phyloP scores from a whole-genome alignment of 495 filamentous ascomycete species.

The Penicillium paxilli region DNA sequence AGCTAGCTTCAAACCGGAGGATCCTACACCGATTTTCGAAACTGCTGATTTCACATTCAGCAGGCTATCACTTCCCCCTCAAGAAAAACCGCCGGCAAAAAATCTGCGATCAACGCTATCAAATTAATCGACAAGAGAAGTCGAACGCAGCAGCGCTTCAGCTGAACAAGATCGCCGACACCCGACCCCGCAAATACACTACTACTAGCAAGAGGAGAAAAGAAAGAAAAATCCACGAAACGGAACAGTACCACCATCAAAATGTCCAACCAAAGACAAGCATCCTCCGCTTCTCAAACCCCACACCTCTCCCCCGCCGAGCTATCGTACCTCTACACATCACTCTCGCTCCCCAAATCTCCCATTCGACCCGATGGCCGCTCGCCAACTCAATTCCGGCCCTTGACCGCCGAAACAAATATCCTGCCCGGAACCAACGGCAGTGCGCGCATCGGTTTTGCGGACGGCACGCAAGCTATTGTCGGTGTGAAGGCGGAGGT shows the following conservation, averaged over 20 bases:
- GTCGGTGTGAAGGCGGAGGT: slow-evolving; percentile 95
- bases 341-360: slow-evolving; percentile 68
- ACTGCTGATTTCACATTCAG: no score
- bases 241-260: background rate
- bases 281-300: slow-evolving; percentile 46
- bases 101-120: background rate
- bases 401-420: slow-evolving; percentile 81
- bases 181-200: background rate
- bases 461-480: slow-evolving; percentile 92
- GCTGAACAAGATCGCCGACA: no score
- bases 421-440: slow-evolving; percentile 90
- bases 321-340: slow-evolving; percentile 91
- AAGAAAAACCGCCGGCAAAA: background rate
- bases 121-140: background rate
- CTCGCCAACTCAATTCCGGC: slow-evolving; percentile 82
- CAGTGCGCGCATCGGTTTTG: slow-evolving; percentile 88
- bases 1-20: background rate
- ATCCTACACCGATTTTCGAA: background rate
- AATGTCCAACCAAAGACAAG: slow-evolving; percentile 46
- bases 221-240: background rate
- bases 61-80: background rate
- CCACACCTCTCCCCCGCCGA: slow-evolving; percentile 88
- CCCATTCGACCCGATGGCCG: slow-evolving; percentile 90
- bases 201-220: background rate
- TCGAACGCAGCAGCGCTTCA: no score